Base-by-base conservation (phyloP, 805 yeast species). In the Pichia nakasei region DNA sequence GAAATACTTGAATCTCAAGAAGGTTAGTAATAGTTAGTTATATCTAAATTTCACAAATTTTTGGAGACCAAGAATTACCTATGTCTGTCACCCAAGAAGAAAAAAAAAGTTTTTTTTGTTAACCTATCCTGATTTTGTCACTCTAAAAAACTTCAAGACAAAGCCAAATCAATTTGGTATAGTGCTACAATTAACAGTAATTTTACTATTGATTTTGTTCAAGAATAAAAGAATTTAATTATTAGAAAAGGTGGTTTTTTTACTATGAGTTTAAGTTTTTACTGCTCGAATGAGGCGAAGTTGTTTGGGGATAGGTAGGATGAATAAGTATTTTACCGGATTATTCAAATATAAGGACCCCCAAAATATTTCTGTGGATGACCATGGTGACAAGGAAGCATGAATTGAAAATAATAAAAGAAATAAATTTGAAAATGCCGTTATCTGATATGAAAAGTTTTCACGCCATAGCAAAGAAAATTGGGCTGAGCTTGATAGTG, bases 261-360 rank as follows among this genome's bases (percentile, higher is more conserved):
- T n/a, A n/a, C n/a, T 59, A 55, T 47, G 58, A 43, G 3, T 53
- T 55, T 27, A 55, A 55, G 36, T 52, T 54, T 35, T 43, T 55
- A 20, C 58, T 58, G 13, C 51, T 51, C 15, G 22, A 47, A 17
- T 58, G 58, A 11, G 45, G 46, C 35, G 43, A 42, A 19, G 43
- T 52, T 13, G 53, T 55, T 24, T 43, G 47, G 32, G 32, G 43
- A 13, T 46, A 35, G 50, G 45, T 15, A 32, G 12, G 17, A 15
- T 11, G 3, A 45, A 48, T 29, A 43, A 35, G n/a, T n/a, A n/a
- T 11, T 51, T 46, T 27, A 52, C 56, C 6, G 42, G 49, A 18
- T 11, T 41, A 6, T 52, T 52, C 35, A 49, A 39, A 42, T 52
- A 53, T 55, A 51, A 43, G 31, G 17, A 47, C 31, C 50, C 50